phyloP scores from a whole-genome alignment of 371 early-diverging fungal genomes.

The Lichtheimia corymbifera region DNA sequence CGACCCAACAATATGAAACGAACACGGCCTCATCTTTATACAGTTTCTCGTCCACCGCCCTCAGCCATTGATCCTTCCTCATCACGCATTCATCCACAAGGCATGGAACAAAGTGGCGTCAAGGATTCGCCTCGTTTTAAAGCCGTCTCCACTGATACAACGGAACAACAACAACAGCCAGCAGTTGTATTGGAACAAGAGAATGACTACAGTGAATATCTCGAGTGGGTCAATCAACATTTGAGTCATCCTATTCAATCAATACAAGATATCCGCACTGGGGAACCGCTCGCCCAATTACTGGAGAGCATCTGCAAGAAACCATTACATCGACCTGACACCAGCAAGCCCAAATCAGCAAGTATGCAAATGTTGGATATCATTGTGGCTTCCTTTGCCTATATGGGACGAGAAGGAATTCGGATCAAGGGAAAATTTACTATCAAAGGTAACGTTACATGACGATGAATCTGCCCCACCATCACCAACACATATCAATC shows the following conservation, averaged over 20 bases:
- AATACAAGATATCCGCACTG: constrained; percentile 34
- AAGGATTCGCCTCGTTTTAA: neutral
- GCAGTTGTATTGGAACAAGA: neutral
- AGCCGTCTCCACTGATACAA: neutral
- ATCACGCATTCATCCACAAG: neutral
- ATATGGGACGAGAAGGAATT: constrained; percentile 60
- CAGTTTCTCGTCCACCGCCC: neutral
- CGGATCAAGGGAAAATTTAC: constrained; percentile 52
- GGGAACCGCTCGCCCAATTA: constrained; percentile 48
- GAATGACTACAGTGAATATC: constrained; percentile 24
- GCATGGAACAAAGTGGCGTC: neutral
- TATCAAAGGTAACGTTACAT: constrained; percentile 44
- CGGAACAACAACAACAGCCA: neutral
- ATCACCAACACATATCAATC: neutral
- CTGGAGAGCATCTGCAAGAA: constrained; percentile 52
- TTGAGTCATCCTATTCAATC: constrained; percentile 23
- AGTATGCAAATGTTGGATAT: constrained; percentile 50
- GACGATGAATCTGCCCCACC: neutral
- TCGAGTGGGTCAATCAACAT: constrained; percentile 58
- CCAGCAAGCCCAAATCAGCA: constrained; percentile 4
- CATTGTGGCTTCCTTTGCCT: constrained; percentile 57
- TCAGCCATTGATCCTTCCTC: too few relatives aligned
- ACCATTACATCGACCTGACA: constrained; percentile 31
- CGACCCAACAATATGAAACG: constrained; percentile 14
- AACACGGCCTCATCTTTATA: neutral